Evolutionary conservation across 2,329 filamentous ascomycete species (phyloP), one percentile per base, ranked within the genome.

Genomic region (Trichoderma koningii): DNA sequence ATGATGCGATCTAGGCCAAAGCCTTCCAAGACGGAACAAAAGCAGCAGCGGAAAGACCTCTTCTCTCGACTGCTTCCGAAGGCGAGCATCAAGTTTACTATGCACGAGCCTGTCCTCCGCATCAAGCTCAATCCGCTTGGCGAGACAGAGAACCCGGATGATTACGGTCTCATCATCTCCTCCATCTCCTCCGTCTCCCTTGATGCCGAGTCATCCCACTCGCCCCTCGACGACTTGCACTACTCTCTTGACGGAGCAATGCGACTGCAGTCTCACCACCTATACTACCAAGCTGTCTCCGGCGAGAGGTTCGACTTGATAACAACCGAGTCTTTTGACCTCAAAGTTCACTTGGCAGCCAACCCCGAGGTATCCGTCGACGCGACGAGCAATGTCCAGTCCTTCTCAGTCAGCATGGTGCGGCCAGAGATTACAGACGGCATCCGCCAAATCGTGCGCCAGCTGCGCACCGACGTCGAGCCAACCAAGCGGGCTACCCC

Each of bases 201-300:
- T 23, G 95, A 99, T 72, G 84, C 96, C 55, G 95, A 99, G 73
- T 97, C 95, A 0, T 97, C 93, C n/a, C 95, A 99, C 77, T 95
- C 92, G 3, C 83, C 89, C 0, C 86, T 92, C 42, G 91, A 91
- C 65, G 90, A 96, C 41, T 80, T 93, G 3, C 91, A 97, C 73
- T 99, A 99, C 76, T 92, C 91, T 5, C 80, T 99, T 1, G 87
- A 88, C 15, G 92, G 93, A 0, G 90, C 91, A 3, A 87, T 96
- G 74, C 85, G 95, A 52, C 81, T 98, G 65, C 89, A 94, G 68
- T 91, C 92, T 0, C 93, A 97, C 74, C 87, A 92, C 69, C 83
- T 99, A 1, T 99, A 98, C 76, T 99, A 99, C 74, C 96, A 97
- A 73, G 97, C 93, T 0, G 89, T 90, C 23, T 86, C 87, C 10